phyloP scores from a whole-genome alignment of 2,329 filamentous ascomycete species.

The Fusarium lateritium region DNA sequence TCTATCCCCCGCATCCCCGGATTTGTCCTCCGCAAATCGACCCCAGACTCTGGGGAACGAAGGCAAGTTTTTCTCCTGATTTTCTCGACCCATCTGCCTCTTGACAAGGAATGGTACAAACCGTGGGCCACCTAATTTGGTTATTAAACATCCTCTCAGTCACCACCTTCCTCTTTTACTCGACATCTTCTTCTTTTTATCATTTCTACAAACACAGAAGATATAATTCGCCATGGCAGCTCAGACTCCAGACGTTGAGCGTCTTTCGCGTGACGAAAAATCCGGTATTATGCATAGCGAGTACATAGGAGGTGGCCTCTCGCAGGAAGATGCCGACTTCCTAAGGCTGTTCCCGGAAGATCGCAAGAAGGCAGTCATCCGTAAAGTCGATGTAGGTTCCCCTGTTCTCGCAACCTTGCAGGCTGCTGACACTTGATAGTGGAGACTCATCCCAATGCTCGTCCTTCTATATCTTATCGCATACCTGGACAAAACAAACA shows the following conservation, averaged over 20 bases:
- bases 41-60: conserved; percentile 29
- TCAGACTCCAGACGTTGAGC: conserved; percentile 46
- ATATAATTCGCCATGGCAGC: conserved; percentile 27
- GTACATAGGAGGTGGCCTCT: conserved; percentile 1
- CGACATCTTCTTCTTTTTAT: conserved; percentile 10
- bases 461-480: conserved; percentile 24
- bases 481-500: conserved; percentile 27
- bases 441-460: conserved; percentile 22
- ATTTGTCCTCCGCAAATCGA: conserved; percentile 21
- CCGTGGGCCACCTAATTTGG: not conserved
- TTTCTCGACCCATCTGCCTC: not conserved
- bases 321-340: conserved; percentile 10
- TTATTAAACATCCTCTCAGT: conserved; percentile 1
- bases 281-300: conserved; percentile 45
- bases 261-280: conserved; percentile 44
- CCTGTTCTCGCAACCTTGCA: not conserved
- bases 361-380: conserved; percentile 3
- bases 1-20: conserved; percentile 34
- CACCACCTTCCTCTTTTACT: not conserved
- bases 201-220: not conserved
- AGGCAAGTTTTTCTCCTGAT: not conserved
- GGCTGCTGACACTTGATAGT: not conserved
- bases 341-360: conserved; percentile 12
- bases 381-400: conserved; percentile 24
- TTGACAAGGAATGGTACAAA: not conserved